Evolutionary conservation across 306 rosid species (phyloP).

Genomic region (Malus sieversii): DNA sequence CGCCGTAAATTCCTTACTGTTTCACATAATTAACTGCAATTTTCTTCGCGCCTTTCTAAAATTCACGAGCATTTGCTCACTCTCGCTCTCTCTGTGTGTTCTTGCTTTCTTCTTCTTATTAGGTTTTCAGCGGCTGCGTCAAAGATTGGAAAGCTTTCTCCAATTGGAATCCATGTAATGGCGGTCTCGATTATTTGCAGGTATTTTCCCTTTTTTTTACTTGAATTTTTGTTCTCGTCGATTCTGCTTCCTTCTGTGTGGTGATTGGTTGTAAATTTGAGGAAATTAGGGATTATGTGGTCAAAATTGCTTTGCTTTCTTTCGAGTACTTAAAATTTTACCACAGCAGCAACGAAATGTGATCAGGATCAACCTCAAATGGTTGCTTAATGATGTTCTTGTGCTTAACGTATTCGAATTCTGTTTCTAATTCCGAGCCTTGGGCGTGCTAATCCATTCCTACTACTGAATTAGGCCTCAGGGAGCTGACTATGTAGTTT

Average conservation of each 20-base stretch:
- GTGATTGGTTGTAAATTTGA: background rate
- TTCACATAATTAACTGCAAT: background rate
- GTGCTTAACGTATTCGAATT: background rate
- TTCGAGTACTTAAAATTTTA: background rate
- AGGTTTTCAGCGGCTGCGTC: constrained; percentile 69
- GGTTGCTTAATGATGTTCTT: background rate
- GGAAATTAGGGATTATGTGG: background rate
- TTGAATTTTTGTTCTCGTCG: background rate
- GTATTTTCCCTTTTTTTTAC: constrained; percentile 19
- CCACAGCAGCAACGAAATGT: background rate
- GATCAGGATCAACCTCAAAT: background rate
- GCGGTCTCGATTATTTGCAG: constrained; percentile 80
- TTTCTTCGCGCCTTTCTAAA: background rate
- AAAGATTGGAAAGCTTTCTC: constrained; percentile 56
- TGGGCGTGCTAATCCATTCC: background rate
- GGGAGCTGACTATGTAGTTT: background rate
- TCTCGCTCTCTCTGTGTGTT: background rate
- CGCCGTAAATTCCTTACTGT: constrained; percentile 25
- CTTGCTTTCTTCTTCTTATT: background rate
- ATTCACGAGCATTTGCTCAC: background rate
- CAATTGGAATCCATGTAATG: constrained; percentile 59
- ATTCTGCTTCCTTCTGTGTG: background rate
- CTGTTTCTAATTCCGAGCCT: background rate
- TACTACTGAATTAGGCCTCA: background rate
- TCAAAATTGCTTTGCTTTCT: background rate